Base-by-base conservation (phyloP, 345 rosid species). In the Gossypium anomalum region DNA sequence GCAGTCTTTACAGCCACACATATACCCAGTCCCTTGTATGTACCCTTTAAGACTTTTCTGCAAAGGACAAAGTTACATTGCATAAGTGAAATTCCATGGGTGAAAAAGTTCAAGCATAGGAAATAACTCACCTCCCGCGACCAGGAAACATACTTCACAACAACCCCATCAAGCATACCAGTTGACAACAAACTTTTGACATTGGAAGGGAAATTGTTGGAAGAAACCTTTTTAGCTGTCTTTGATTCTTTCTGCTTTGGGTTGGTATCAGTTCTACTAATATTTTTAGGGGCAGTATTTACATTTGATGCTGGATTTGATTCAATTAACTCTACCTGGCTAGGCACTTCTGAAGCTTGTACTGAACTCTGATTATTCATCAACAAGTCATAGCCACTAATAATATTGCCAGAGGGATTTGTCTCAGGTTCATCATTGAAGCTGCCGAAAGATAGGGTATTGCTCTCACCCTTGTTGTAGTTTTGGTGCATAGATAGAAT, bases 131-230 rank as follows among this genome's bases (percentile, higher is more conserved):
- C 94, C 86, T 90, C 94, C 29, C 85, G 79, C 17, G 92, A 85
- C 90, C 89, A 87, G 47, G 94, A 86, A 70, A 85, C 87, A 62
- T 88, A 88, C 84, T 90, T 85, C 70, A 90, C 94, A 71, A 78
- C 80, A 59, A 85, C 84, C 61, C 88, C 94, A 69, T 90, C 94
- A 59, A 88, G 80, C 83, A 90, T 87, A 45, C 94, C 94, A 74
- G 92, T 90, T 65, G 92, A 88, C 57, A 87, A 80, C 79, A 88
- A 73, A 75, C 90, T 88, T 79, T 88, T 88, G 56, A 90, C 92
- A 77, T 88, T 88, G 75, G 94, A 84, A 27, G 92, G 92, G 76
- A 90, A 88, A 71, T 71, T 86, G 76, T 88, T 88, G 13, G 88
- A 51, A 70, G 89, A 74, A 78, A 29, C 80, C 75, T 84, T 87